Conservation (phyloP, 345 rosid genomes). For the Eucalyptus lansdowneana region DNA sequence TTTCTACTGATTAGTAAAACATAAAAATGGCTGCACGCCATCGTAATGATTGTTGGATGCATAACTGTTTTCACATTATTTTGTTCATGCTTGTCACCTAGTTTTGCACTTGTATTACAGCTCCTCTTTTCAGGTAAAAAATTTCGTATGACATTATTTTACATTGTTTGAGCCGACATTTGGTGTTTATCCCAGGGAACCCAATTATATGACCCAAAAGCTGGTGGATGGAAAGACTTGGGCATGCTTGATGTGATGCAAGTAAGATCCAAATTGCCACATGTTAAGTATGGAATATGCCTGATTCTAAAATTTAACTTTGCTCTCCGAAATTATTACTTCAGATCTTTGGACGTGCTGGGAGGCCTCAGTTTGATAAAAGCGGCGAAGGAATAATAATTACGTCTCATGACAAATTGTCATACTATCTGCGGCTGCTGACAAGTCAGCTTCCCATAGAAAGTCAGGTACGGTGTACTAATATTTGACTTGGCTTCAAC, state of each 20-base stretch:
- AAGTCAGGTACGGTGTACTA: slow-evolving; percentile 65
- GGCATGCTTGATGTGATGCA: slow-evolving; percentile 99
- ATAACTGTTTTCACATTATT: not conserved
- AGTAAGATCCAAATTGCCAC: slow-evolving; percentile 20
- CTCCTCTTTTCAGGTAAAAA: not conserved
- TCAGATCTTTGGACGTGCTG: slow-evolving; percentile 98
- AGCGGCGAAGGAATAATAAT: slow-evolving; percentile 98
- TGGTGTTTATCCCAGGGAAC: slow-evolving; percentile 53
- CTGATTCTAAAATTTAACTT: not conserved
- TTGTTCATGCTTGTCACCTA: not conserved
- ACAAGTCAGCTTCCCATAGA: slow-evolving; percentile 97
- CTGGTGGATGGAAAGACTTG: slow-evolving; percentile 98
- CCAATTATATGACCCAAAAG: slow-evolving; percentile 92
- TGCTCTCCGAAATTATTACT: not conserved
- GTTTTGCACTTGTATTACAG: not conserved
- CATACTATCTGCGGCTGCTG: slow-evolving; percentile 80
- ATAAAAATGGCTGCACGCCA: not conserved
- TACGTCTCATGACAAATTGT: slow-evolving; percentile 90
- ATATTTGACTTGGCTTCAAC: not conserved
- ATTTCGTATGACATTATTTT: not conserved
- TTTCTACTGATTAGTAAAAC: not conserved
- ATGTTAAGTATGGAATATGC: not conserved
- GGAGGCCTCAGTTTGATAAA: slow-evolving; percentile 98
- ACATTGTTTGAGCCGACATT: not conserved
- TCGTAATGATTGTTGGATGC: not conserved